A percentile compares a stretch with the other conserved stretches of the same genome.
phyloP scores from a whole-genome alignment of 768 basidiomycete species.

The Polyporus arcularius region DNA sequence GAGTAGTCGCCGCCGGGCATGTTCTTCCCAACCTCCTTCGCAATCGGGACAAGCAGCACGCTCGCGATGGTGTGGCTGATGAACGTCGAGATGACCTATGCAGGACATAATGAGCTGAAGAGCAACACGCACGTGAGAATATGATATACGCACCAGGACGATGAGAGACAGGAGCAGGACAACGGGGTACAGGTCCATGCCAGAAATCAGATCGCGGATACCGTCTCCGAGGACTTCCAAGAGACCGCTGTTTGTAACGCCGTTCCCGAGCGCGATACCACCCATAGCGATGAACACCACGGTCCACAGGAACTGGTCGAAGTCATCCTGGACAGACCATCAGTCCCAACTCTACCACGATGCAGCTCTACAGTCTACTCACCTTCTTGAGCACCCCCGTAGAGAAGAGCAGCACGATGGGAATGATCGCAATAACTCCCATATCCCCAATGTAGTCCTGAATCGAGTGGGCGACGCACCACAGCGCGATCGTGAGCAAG shows the following conservation, averaged over 20 bases:
- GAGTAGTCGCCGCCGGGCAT: slow-evolving; percentile 61
- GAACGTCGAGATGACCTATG: slow-evolving; percentile 83
- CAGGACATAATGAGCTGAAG: not conserved
- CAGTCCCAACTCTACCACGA: not conserved
- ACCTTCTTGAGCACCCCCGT: slow-evolving; percentile 95
- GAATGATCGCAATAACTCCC: slow-evolving; percentile 95
- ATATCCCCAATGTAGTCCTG: slow-evolving; percentile 86
- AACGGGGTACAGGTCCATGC: slow-evolving; percentile 65
- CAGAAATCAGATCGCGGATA: slow-evolving; percentile 62
- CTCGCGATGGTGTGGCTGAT: slow-evolving; percentile 98
- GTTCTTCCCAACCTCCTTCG: slow-evolving; percentile 82
- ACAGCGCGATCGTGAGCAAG: slow-evolving; percentile 79
- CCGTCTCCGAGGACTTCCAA: slow-evolving; percentile 72
- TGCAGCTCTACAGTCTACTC: slow-evolving; percentile 12
- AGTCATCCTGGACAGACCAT: slow-evolving; percentile 68
- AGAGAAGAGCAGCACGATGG: slow-evolving; percentile 91
- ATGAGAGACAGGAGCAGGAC: slow-evolving; percentile 55
- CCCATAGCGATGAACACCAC: slow-evolving; percentile 98
- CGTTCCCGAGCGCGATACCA: slow-evolving; percentile 93
- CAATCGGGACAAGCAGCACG: slow-evolving; percentile 95
- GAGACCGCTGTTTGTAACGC: slow-evolving; percentile 87
- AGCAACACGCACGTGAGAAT: not conserved
- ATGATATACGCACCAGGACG: slow-evolving; percentile 28
- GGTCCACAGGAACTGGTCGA: slow-evolving; percentile 92
- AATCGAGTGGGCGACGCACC: slow-evolving; percentile 85